These are phyloP conservation scores for Claviceps pazoutovae DNA, from an alignment of 2,329 filamentous ascomycete genomes.

Conservation along the genomic window DNA sequence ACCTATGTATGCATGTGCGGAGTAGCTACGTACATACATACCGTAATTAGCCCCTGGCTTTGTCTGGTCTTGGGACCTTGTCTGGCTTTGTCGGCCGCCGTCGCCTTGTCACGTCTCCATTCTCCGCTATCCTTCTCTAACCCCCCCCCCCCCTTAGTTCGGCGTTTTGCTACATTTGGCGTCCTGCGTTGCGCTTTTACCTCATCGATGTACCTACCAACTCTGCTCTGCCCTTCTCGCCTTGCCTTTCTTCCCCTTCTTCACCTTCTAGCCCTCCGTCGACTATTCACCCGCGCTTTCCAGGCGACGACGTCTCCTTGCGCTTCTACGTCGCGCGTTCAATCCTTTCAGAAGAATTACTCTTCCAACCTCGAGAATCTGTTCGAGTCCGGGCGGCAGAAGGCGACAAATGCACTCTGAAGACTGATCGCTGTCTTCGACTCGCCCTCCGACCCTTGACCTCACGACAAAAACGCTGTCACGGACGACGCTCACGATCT, in stretches of 20 bases:
- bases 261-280: slow-evolving; percentile 16
- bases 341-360: slow-evolving; percentile 3
- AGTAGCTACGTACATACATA: too few relatives aligned
- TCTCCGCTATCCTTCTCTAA: slow-evolving; percentile 8
- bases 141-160: slow-evolving; percentile 15
- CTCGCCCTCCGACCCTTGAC: slow-evolving; percentile 4
- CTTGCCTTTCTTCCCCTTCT: slow-evolving; percentile 11
- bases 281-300: slow-evolving; percentile 15
- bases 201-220: slow-evolving; percentile 11
- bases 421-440: slow-evolving; percentile 16
- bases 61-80: neutral
- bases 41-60: too few relatives aligned
- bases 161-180: neutral
- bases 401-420: slow-evolving; percentile 20
- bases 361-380: slow-evolving; percentile 6
- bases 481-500: slow-evolving; percentile 16
- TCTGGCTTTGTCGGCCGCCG: slow-evolving; percentile 6
- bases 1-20: too few relatives aligned
- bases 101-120: slow-evolving; percentile 21
- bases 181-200: slow-evolving; percentile 6
- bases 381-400: slow-evolving; percentile 15
- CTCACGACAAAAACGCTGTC: slow-evolving; percentile 8
- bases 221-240: slow-evolving; percentile 12
- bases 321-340: slow-evolving; percentile 12
- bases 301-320: slow-evolving; percentile 19